These are phyloP conservation scores for Fusarium goolgardi DNA, from an alignment of 2,329 filamentous ascomycete genomes.

Conservation along the genomic window DNA sequence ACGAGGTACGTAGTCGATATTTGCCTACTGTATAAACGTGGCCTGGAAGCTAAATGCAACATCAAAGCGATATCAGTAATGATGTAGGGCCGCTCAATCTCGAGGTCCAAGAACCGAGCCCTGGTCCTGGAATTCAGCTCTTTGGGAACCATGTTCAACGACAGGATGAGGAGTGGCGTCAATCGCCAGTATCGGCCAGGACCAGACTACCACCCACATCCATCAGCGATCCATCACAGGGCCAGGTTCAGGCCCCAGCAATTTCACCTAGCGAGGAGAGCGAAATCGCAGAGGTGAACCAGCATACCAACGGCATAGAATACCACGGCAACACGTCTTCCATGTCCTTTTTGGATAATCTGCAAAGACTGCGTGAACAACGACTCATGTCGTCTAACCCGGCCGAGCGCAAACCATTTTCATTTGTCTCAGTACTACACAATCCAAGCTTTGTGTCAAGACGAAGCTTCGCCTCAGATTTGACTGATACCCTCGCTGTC, in stretches of 20 bases:
- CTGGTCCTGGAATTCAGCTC: not conserved
- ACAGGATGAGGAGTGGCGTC: not conserved
- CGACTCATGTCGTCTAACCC: not conserved
- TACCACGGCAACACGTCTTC: constrained; percentile 14
- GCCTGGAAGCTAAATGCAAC: not conserved
- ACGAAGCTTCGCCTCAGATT: not conserved
- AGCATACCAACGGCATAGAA: constrained; percentile 13
- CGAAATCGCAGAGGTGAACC: constrained; percentile 12
- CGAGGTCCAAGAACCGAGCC: not conserved
- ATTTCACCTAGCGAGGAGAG: constrained; percentile 11
- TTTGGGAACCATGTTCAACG: not conserved
- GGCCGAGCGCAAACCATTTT: constrained; percentile 1
- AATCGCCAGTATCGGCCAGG: not conserved
- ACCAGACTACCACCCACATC: not conserved
- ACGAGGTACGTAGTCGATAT: not conserved
- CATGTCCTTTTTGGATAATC: constrained; percentile 4
- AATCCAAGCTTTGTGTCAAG: constrained; percentile 10
- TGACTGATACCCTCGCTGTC: not conserved
- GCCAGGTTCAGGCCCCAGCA: not conserved
- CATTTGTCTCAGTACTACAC: constrained; percentile 7
- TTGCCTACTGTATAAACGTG: fast-evolving
- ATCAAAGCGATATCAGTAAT: not conserved
- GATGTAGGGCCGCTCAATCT: not conserved
- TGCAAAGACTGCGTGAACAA: constrained; percentile 8
- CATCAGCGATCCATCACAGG: not conserved